These are phyloP conservation scores for Pulveroboletus sp. DNA, from an alignment of 1,284 basidiomycete genomes.

Conservation along the genomic window DNA sequence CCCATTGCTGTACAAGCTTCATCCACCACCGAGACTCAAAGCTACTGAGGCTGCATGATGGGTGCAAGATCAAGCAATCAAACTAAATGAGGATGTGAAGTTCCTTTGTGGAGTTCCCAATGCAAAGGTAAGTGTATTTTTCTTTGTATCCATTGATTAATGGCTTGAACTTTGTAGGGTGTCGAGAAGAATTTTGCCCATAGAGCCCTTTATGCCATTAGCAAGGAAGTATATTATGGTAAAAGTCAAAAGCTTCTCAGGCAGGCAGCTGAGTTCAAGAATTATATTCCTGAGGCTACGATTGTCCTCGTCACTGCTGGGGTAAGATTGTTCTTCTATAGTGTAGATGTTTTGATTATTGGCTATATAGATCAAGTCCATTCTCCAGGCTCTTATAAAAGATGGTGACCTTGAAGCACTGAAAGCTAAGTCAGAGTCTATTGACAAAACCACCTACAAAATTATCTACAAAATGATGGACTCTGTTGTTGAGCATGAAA, in stretches of 20 bases:
- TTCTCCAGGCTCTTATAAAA: not conserved
- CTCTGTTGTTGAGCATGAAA: not conserved
- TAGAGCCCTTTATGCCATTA: not conserved
- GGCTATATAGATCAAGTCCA: not conserved
- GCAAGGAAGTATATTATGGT: not conserved
- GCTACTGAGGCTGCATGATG: not conserved
- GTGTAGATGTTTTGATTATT: not conserved
- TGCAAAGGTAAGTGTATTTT: not conserved
- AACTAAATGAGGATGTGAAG: not conserved
- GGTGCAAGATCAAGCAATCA: not conserved
- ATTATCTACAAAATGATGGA: not conserved
- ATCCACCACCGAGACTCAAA: not conserved
- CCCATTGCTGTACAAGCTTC: not conserved
- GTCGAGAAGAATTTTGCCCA: not conserved
- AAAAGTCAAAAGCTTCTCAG: not conserved
- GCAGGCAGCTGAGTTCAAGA: not conserved
- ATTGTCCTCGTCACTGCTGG: not conserved
- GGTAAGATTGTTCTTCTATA: not conserved
- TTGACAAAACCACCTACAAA: not conserved
- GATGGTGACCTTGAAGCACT: not conserved
- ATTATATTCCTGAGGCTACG: not conserved
- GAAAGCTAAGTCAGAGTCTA: not conserved
- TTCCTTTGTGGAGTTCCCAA: not conserved
- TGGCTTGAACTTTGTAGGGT: not conserved
- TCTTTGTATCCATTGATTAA: not conserved